Conservation (phyloP, 306 rosid species). For the Nissolia schottii region DNA sequence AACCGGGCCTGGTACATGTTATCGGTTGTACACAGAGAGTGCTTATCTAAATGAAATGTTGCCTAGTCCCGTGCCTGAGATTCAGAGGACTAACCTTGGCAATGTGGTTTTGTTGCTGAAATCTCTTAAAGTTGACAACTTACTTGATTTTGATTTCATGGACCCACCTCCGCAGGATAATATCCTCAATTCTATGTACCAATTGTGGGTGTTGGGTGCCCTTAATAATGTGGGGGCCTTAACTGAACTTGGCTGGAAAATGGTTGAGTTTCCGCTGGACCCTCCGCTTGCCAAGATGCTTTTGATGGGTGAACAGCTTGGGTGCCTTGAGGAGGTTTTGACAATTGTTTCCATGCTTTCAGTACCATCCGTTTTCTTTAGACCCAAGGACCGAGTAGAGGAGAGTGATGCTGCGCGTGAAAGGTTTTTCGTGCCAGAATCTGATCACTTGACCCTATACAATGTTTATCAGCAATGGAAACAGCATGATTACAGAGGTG, state of each 20-base stretch:
- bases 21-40: conserved; percentile 79
- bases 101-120: conserved; percentile 90
- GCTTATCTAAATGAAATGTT: conserved; percentile 91
- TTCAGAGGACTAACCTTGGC: conserved; percentile 95
- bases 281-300: conserved; percentile 99
- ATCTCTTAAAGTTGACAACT: conserved; percentile 90
- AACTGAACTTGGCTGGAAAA: conserved; percentile 96
- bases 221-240: conserved; percentile 88
- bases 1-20: conserved; percentile 98
- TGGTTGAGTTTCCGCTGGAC: conserved; percentile 97
- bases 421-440: conserved; percentile 84
- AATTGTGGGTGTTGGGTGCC: conserved; percentile 97
- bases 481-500: conserved; percentile 92
- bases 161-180: conserved; percentile 99
- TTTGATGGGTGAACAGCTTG: conserved; percentile 77
- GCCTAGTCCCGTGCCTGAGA: conserved; percentile 93
- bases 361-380: conserved; percentile 92
- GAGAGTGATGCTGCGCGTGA: conserved; percentile 99
- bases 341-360: conserved; percentile 98
- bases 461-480: conserved; percentile 98
- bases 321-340: conserved; percentile 81
- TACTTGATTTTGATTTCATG: conserved; percentile 97
- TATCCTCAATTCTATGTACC: conserved; percentile 97
- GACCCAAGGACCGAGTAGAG: conserved; percentile 93
- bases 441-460: conserved; percentile 85